Base-by-base conservation (phyloP, 495 filamentous ascomycete genomes). In the Aspergillus cristatus region DNA sequence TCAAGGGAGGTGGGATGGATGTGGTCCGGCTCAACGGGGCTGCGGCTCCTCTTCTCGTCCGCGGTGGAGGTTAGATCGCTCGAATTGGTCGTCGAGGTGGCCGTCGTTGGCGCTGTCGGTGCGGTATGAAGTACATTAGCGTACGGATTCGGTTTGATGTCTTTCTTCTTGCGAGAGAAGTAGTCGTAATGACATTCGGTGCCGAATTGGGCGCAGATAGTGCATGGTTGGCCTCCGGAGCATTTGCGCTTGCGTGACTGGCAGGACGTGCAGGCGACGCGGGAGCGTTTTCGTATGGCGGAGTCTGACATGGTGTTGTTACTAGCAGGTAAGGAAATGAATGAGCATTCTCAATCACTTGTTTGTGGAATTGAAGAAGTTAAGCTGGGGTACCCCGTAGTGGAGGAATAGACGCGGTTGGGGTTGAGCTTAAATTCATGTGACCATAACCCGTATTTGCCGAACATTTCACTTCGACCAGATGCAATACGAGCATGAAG, bases 241-340 rank as follows among this genome's bases (percentile, higher is more conserved):
- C 71, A 74, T 67, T 73, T 74, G 6, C 71, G 62, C 41, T 76
- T 76, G 18, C 71, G 62, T 2, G 67, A 55, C 35, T 72, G 63
- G 33, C 72, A 76, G 3, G 63, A 64, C 14, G 57, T 42, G 51
- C 72, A 76, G 20, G 71, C 72, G 14, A 65, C 54, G 13, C 69
- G 61, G 32, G 65, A 65, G 33, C 65, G 62, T 41, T 67, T 67
- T 18, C 65, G 57, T 18, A 43, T 56, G 2, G 48, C 45, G 18
- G 54, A 49, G 18, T 65, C 59, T 28, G 51, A 32, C 62, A 65
- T 65, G 12, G 25, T 37, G 13, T 35, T 32, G 38, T 31, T 38
- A 8, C 34, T 28, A 41, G 20, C 20, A 24, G 20, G 20, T n/a
- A n/a, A 24, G 20, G 20, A 4, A 4, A 8, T 24, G 20, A 40